Evolutionary conservation across 257 asterid species (phyloP), one percentile per base, ranked within the genome.

Genomic region (Nicotiana paniculata): DNA sequence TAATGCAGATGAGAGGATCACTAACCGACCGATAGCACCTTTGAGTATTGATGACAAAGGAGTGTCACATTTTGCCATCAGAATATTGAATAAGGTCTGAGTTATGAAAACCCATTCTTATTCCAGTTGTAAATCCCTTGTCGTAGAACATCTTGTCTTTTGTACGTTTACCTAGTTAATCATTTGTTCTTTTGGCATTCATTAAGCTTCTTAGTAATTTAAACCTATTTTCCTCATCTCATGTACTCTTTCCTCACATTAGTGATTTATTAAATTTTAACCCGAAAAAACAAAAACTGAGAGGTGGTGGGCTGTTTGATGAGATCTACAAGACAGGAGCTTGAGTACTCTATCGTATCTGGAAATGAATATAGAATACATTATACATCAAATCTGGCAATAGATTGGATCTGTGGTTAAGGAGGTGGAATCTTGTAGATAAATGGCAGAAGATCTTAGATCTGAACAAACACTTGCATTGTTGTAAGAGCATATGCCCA

Each of bases 1-100:
- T 43, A 46, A 21, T 70, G 78, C 58, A 70, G 78, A 43, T 70
- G 58, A 70, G 78, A 70, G 59, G n/a, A 70, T 11, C 58, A 70
- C 77, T 21, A 70, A 39, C 57, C 77, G 18, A n/a, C 35, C 33
- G n/a, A 58, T 5, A 21, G 58, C 58, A 13, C 4, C 55, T 69
- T 69, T 69, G 57, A 70, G 18, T n/a, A 39, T 39, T 35, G 12
- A 51, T 70, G 78, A 43, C 58, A 43, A 43, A 26, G 13, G 21
- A 43, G 4, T 43, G 33, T 1, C 6, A 43, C 11, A 9, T n/a
- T 18, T 37, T n/a, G 30, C 10, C 39, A 6, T 18, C 77, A 69
- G 77, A 48, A 43, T 70, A n/a, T 21, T 10, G 5, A 2, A 11
- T 15, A 70, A 70, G 59, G 78, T 70, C 78, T 70, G 78, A 70